phyloP scores from a whole-genome alignment of 2,329 filamentous ascomycete species.

The Ascochyta lentis region DNA sequence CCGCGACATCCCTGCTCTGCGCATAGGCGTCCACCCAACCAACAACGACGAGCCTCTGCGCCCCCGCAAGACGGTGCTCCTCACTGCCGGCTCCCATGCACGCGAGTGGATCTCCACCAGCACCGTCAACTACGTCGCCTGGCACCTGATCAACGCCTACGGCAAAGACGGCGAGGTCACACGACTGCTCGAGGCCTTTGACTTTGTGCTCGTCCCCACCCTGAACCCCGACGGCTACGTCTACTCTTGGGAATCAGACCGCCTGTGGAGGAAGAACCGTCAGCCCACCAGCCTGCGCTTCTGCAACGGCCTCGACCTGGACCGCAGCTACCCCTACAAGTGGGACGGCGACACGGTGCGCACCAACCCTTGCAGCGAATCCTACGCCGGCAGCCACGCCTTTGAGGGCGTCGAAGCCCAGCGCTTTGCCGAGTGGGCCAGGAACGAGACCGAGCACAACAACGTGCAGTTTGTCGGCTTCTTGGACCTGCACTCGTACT shows the following conservation, averaged over 20 bases:
- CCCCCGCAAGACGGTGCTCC: slow-evolving; percentile 76
- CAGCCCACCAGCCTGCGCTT: slow-evolving; percentile 82
- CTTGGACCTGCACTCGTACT: slow-evolving; percentile 92
- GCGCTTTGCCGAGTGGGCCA: slow-evolving; percentile 80
- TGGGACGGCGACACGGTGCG: slow-evolving; percentile 73
- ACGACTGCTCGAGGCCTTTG: slow-evolving; percentile 80
- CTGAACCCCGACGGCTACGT: slow-evolving; percentile 94
- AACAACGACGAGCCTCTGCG: slow-evolving; percentile 54
- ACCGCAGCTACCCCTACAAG: slow-evolving; percentile 82
- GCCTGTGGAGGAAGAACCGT: slow-evolving; percentile 93
- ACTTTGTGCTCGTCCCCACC: slow-evolving; percentile 86
- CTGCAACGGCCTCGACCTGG: slow-evolving; percentile 87
- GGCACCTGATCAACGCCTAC: slow-evolving; percentile 84
- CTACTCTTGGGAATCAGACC: slow-evolving; percentile 90
- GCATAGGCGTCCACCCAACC: slow-evolving; percentile 69
- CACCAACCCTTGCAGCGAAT: slow-evolving; percentile 87
- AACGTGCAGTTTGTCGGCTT: slow-evolving; percentile 82
- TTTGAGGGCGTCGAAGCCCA: slow-evolving; percentile 84
- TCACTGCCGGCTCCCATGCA: slow-evolving; percentile 88
- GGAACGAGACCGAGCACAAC: slow-evolving; percentile 74
- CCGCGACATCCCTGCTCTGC: slow-evolving; percentile 81
- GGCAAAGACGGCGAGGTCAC: slow-evolving; percentile 75
- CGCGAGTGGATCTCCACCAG: slow-evolving; percentile 96
- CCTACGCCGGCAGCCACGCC: slow-evolving; percentile 80
- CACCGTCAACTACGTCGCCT: slow-evolving; percentile 89